These are phyloP conservation scores for Silybum marianum DNA, from an alignment of 129 eudicot genomes.

Conservation along the genomic window DNA sequence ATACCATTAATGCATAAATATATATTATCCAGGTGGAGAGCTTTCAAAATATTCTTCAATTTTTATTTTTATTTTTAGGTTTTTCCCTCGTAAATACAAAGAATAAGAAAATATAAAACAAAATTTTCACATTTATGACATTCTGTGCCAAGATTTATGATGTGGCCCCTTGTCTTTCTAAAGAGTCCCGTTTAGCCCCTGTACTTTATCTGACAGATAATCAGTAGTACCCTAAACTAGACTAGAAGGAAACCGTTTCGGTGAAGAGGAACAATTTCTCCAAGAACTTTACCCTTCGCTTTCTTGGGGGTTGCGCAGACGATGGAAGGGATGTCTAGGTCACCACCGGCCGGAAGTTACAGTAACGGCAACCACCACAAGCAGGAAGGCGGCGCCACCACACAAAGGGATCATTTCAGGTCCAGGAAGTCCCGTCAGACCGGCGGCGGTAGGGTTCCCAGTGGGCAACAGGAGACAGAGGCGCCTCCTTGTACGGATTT, in stretches of 20 bases:
- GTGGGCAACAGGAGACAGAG: constrained; percentile 26
- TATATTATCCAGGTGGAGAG: too few species aligned
- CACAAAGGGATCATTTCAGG: too few species aligned
- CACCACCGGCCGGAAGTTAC: constrained; percentile 41
- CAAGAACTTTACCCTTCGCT: background rate
- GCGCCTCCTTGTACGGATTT: constrained; percentile 81
- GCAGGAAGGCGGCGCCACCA: too few species aligned
- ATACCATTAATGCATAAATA: too few species aligned
- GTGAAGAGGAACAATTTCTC: background rate
- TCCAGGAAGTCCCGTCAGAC: constrained; percentile 42
- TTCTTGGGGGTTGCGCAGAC: background rate
- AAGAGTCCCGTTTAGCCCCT: constrained; percentile 11
- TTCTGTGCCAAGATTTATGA: background rate
- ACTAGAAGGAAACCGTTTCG: background rate
- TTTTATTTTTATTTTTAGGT: too few species aligned
- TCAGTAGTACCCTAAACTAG: background rate
- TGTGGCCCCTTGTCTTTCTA: background rate
- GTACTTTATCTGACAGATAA: constrained; percentile 22
- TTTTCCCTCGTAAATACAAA: too few species aligned
- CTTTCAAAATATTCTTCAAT: too few species aligned
- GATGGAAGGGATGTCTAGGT: constrained; percentile 43
- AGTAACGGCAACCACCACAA: constrained; percentile 51
- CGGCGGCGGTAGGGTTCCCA: constrained; percentile 57
- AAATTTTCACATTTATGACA: too few species aligned
- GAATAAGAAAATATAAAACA: too few species aligned